Percentiles rank a stretch among this genome's conserved stretches.
phyloP scores from a whole-genome alignment of 768 basidiomycete genomes.

The Rhizopogon rudus region DNA sequence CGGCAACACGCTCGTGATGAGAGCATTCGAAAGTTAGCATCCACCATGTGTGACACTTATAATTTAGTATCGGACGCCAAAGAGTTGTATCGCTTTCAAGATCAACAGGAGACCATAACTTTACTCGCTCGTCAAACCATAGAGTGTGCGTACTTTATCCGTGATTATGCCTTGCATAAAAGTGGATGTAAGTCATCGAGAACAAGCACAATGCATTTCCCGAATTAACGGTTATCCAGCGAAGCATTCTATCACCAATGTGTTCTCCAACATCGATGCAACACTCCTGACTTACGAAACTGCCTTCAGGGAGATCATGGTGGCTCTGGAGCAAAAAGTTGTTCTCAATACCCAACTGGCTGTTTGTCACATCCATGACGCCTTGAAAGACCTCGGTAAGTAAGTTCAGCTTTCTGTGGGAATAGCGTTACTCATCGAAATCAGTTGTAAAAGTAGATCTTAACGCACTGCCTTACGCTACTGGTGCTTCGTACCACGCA shows the following conservation, averaged over 20 bases:
- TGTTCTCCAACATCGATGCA: not conserved
- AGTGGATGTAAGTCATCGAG: slow-evolving; percentile 11
- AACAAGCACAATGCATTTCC: not conserved
- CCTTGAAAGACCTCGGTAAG: not conserved
- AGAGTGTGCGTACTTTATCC: slow-evolving; percentile 24
- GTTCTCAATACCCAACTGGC: not conserved
- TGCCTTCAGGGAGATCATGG: not conserved
- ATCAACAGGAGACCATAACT: not conserved
- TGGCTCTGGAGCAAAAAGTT: not conserved
- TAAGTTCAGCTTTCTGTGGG: not conserved
- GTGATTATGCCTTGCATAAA: slow-evolving; percentile 18
- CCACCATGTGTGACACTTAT: not conserved
- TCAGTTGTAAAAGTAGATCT: not conserved
- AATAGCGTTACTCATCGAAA: not conserved
- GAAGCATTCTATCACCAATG: not conserved
- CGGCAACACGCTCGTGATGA: slow-evolving; percentile 1
- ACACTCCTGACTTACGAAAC: not conserved
- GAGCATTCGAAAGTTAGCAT: not conserved
- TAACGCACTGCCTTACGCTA: not conserved
- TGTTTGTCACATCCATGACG: not conserved
- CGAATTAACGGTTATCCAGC: not conserved
- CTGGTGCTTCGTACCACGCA: not conserved
- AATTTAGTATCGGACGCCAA: not conserved
- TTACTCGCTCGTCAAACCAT: slow-evolving; percentile 15
- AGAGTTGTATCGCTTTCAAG: not conserved